Conservation (phyloP, 768 basidiomycete species). For the Mycena galericulata region DNA sequence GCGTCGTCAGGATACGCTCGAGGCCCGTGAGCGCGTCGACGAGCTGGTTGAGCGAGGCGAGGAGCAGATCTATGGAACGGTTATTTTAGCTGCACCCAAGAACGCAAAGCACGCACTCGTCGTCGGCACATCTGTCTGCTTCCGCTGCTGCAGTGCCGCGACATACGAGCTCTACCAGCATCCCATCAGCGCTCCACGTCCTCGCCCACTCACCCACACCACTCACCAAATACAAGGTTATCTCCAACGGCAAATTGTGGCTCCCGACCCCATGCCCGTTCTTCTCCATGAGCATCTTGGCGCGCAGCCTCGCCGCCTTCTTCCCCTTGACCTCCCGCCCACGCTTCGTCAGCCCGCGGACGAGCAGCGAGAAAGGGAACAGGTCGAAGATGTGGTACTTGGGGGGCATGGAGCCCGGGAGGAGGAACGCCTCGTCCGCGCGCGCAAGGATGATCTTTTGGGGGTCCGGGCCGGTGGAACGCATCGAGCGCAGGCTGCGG, state of each 20-base stretch:
- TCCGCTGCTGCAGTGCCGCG: conserved; percentile 67
- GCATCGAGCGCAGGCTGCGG: conserved; percentile 17
- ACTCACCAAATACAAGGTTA: conserved; percentile 74
- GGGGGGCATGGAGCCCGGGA: conserved; percentile 69
- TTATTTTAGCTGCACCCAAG: background rate
- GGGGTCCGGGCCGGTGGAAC: conserved; percentile 25
- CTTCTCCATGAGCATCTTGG: conserved; percentile 54
- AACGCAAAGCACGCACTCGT: conserved; percentile 56
- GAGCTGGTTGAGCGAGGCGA: conserved; percentile 63
- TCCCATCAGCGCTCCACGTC: background rate
- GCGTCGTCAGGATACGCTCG: conserved; percentile 80
- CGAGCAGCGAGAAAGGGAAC: conserved; percentile 76
- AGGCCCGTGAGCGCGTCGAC: conserved; percentile 76
- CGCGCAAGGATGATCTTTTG: conserved; percentile 53
- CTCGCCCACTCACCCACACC: background rate
- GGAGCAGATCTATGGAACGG: conserved; percentile 54
- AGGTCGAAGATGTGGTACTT: conserved; percentile 71
- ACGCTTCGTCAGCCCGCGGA: conserved; percentile 56
- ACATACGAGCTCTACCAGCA: conserved; percentile 75
- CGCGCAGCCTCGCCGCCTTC: conserved; percentile 67
- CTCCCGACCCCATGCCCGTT: conserved; percentile 47
- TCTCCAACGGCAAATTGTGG: conserved; percentile 77
- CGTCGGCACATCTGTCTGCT: conserved; percentile 69
- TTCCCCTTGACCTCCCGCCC: conserved; percentile 71
- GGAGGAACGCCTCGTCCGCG: conserved; percentile 58